Percentiles rank a stretch among this genome's conserved stretches.
phyloP scores from a whole-genome alignment of 2,329 filamentous ascomycete species.

The Penicillium sp. region DNA sequence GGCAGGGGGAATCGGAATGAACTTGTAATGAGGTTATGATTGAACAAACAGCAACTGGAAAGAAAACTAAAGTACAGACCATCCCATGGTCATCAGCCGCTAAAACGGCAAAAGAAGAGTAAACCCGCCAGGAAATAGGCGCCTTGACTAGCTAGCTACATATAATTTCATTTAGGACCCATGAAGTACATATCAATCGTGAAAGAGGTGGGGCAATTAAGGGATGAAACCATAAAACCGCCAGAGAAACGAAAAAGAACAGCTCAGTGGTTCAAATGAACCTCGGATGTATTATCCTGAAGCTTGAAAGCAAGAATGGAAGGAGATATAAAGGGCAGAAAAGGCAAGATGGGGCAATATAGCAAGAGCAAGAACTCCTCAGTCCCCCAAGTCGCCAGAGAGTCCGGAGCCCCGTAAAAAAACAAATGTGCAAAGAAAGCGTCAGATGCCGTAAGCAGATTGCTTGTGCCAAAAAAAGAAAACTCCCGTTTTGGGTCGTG shows the following conservation, averaged over 20 bases:
- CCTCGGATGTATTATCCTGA: background rate
- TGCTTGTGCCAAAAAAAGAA: conserved; percentile 5
- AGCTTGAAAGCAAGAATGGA: background rate
- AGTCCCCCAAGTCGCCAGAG: background rate
- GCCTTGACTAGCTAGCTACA: conserved; percentile 16
- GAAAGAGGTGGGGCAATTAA: conserved; percentile 13
- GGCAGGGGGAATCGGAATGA: too few relatives aligned
- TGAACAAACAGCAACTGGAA: background rate
- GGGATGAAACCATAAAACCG: conserved; percentile 5
- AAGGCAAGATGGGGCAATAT: conserved; percentile 13
- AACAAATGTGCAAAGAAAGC: conserved; percentile 8
- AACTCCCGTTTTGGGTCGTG: conserved; percentile 14
- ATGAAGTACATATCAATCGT: conserved; percentile 21
- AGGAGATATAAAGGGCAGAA: background rate
- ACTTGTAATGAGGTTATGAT: background rate
- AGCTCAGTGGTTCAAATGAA: background rate
- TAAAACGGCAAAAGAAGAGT: background rate
- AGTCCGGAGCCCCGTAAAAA: background rate
- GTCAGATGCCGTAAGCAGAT: conserved; percentile 5
- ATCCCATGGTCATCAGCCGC: conserved; percentile 1
- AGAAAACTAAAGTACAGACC: conserved; percentile 10
- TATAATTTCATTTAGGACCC: conserved; percentile 17
- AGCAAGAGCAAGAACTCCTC: background rate
- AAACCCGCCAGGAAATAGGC: conserved; percentile 2
- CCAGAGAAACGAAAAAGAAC: conserved; percentile 4